phyloP scores from a whole-genome alignment of 257 asterid genomes.

The Galeopsis tetrahit region DNA sequence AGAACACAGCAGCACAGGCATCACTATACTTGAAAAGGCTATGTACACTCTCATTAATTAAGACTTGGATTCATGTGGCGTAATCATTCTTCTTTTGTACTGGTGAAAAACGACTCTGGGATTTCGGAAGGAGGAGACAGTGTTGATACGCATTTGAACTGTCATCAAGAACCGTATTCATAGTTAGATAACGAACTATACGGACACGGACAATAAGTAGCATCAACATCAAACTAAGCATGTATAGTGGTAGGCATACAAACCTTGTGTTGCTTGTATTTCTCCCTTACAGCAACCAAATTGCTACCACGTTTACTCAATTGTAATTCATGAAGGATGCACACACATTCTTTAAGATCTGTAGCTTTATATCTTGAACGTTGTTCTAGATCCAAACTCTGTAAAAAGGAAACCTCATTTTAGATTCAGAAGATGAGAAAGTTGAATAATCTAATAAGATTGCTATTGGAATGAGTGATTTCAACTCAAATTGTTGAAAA shows the following conservation, averaged over 20 bases:
- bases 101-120: constrained; percentile 56
- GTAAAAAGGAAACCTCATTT: constrained; percentile 10
- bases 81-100: constrained; percentile 23
- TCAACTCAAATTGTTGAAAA: not conserved
- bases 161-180: constrained; percentile 31
- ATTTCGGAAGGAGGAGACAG: constrained; percentile 52
- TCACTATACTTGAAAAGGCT: constrained; percentile 12
- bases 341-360: constrained; percentile 72
- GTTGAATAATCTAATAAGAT: not conserved
- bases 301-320: constrained; percentile 56
- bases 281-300: constrained; percentile 69
- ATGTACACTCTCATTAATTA: constrained; percentile 34
- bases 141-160: constrained; percentile 76
- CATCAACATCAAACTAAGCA: not conserved
- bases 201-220: not conserved
- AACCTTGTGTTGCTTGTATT: constrained; percentile 82
- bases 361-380: constrained; percentile 65
- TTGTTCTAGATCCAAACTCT: constrained; percentile 50
- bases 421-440: not conserved
- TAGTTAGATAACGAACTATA: constrained; percentile 7
- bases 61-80: not conserved
- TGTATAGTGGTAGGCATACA: not conserved
- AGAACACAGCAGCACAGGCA: not conserved
- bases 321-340: constrained; percentile 70
- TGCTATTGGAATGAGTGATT: not conserved